phyloP scores from a whole-genome alignment of 257 asterid genomes.

The Solanum medicagineum region DNA sequence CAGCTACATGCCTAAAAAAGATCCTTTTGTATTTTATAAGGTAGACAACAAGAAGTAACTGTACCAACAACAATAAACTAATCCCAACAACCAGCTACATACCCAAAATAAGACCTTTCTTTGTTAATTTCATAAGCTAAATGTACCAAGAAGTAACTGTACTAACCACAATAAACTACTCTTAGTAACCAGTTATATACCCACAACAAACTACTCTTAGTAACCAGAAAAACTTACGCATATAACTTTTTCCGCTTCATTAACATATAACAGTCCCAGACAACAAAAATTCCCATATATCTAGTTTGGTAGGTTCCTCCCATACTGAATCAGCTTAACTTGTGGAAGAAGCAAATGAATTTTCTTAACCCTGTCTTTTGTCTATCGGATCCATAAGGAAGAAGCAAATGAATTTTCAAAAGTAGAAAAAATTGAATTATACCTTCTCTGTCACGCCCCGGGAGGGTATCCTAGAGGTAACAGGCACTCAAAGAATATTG shows the following conservation, averaged over 20 bases:
- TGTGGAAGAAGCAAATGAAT: neutral
- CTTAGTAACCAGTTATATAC: neutral
- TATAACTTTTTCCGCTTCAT: too few species aligned
- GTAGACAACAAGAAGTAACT: neutral
- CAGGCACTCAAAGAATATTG: too few species aligned
- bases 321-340: neutral
- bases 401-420: neutral
- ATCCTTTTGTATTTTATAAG: neutral
- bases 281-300: neutral
- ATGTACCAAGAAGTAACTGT: neutral
- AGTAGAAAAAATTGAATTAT: neutral
- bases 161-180: neutral
- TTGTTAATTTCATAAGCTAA: neutral
- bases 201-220: neutral
- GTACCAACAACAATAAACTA: neutral
- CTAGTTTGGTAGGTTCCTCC: neutral
- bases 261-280: neutral
- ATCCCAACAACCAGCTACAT: neutral
- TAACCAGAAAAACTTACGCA: too few species aligned
- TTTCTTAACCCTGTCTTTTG: neutral
- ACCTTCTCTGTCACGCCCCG: constrained; percentile 31
- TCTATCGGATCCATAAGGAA: neutral
- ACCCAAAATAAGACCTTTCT: neutral
- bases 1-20: neutral
- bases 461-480: too few species aligned